Evolutionary conservation across 441 rosid genomes (phyloP).

Genomic region (Euphorbia schlechtendalii): DNA sequence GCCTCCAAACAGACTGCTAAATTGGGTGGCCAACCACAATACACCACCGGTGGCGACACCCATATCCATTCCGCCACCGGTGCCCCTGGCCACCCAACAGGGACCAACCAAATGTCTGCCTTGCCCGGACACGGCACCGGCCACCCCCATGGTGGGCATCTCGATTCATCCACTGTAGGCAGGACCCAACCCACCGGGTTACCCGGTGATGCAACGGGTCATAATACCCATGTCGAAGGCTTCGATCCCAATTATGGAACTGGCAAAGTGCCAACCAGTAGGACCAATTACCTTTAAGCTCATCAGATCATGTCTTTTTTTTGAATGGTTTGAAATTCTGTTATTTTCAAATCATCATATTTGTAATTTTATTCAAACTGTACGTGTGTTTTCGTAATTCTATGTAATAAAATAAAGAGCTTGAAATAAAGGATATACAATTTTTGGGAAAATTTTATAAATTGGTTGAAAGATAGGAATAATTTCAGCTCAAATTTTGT

Average conservation of each 20-base stretch:
- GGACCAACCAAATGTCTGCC: constrained; percentile 51
- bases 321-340: no score
- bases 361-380: no score
- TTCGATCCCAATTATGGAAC: neutral
- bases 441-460: no score
- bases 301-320: no score
- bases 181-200: constrained; percentile 30
- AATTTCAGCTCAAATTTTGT: no score
- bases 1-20: constrained; percentile 27
- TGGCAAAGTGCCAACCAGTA: neutral
- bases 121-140: constrained; percentile 54
- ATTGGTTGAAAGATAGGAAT: no score
- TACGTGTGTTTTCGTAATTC: no score
- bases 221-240: constrained; percentile 26
- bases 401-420: no score
- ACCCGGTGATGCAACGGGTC: constrained; percentile 35
- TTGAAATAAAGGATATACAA: no score
- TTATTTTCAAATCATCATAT: no score
- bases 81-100: constrained; percentile 28
- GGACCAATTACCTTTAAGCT: neutral
- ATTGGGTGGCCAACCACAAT: neutral
- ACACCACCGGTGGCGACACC: constrained; percentile 17
- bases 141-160: constrained; percentile 26
- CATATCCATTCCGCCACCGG: constrained; percentile 39
- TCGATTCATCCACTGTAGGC: constrained; percentile 30